Evolutionary conservation across 2,329 filamentous ascomycete species (phyloP), one percentile per base, ranked within the genome.

Genomic region (Ophiocordyceps camponoti-floridani): DNA sequence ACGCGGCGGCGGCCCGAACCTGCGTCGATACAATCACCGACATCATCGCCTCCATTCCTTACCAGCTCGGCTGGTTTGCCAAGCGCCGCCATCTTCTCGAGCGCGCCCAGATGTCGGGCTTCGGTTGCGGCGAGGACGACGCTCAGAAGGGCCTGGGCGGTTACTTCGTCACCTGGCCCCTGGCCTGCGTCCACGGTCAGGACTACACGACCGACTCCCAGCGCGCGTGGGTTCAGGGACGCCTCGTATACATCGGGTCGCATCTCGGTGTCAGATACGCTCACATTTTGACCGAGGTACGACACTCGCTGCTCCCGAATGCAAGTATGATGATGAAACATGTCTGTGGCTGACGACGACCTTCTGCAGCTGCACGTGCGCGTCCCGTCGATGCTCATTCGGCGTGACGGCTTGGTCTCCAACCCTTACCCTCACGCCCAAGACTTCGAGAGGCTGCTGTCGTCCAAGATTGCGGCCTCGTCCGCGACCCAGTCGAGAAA

Each of bases 301-400:
- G 41, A 10, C 23, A 5, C 23, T 5, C 23, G 23, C 23, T 23
- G 23, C 23, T 23, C 23, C 3, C 23, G n/a, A 38, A 3, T 38
- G 35, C 18, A 38, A 14, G 35, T 19, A 19, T 23, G 23, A 19
- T 23, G 23, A 19, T 27, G 12, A 13, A 27, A 13, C 12, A 27
- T 27, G 19, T 12, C 40, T 41, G 33, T 23, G 40, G 30, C 46
- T 48, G n/a, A 48, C 41, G 40, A 41, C 43, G 18, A 12, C 43
- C n/a, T 23, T 38, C 46, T 47, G 35, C 43, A 77, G 73, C 63
- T 77, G 44, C 66, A 73, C 53, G 57, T 78, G 44, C 72, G 75
- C 23, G 64, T 77, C 16, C 75, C 76, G 2, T 77, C 73, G 1
- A 78, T 79, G 75, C 64, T 77, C 48, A 77, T 79, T 54, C 67